Evolutionary conservation across 1,139 yeast genomes (phyloP).

Genomic region (Blastobotrys malaysiensis): DNA sequence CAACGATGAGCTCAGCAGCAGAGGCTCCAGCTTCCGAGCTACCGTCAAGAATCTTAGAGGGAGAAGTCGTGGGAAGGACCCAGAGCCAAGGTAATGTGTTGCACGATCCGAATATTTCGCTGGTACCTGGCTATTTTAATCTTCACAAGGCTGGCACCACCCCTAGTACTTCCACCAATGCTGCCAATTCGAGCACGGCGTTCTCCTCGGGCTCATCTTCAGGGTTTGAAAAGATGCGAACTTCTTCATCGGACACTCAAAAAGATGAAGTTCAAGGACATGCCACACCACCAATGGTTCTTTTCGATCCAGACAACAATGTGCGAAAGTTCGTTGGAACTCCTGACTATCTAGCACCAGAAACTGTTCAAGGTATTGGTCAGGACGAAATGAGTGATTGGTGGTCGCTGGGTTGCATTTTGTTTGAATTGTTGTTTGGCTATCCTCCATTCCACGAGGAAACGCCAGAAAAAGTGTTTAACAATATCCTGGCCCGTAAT

Average conservation of each 20-base stretch:
- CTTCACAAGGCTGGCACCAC: conserved; percentile 11
- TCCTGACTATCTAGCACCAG: conserved; percentile 97
- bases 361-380: conserved; percentile 78
- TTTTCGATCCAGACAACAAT: conserved; percentile 26
- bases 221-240: conserved; percentile 10
- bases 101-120: conserved; percentile 26
- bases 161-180: not conserved
- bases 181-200: not conserved
- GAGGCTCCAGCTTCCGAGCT: not conserved
- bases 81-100: conserved; percentile 10
- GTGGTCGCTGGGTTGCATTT: conserved; percentile 98
- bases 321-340: conserved; percentile 79
- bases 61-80: not conserved
- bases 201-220: conserved; percentile 11
- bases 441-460: conserved; percentile 91
- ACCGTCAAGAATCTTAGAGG: not conserved
- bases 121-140: conserved; percentile 30
- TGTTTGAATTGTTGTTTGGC: conserved; percentile 89
- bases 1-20: not conserved
- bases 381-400: conserved; percentile 91
- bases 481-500: conserved; percentile 64
- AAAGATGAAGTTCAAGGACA: not conserved
- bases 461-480: conserved; percentile 75
- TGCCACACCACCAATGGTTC: conserved; percentile 20
- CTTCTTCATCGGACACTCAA: not conserved